Conservation (phyloP, 2,329 filamentous ascomycete genomes). For the Teratosphaeria epicoccoides region DNA sequence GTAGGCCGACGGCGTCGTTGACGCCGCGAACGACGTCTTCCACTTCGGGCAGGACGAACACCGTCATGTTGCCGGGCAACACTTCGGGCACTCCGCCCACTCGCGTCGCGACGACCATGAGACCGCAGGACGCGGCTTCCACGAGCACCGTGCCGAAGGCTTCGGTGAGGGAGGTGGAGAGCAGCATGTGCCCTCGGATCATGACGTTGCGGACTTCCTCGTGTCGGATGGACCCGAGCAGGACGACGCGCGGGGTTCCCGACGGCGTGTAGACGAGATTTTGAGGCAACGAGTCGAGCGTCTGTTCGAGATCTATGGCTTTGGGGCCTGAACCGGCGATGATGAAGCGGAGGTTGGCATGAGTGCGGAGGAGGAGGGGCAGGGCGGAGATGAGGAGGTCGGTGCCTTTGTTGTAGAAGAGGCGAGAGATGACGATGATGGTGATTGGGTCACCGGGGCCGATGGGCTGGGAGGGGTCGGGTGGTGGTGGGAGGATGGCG, state of each 20-base stretch:
- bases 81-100: constrained; percentile 97
- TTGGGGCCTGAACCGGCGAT: constrained; percentile 94
- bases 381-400: constrained; percentile 95
- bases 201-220: constrained; percentile 97
- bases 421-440: constrained; percentile 90
- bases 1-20: constrained; percentile 72
- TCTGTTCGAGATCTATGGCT: constrained; percentile 94
- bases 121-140: constrained; percentile 86
- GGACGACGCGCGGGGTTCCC: constrained; percentile 82
- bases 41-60: constrained; percentile 92
- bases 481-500: constrained; percentile 33
- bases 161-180: constrained; percentile 89
- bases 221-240: constrained; percentile 84
- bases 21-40: constrained; percentile 88
- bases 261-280: constrained; percentile 30
- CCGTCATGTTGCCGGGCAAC: constrained; percentile 89
- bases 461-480: constrained; percentile 54
- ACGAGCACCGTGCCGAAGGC: constrained; percentile 97
- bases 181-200: constrained; percentile 91
- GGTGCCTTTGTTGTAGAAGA: constrained; percentile 98
- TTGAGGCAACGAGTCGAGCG: constrained; percentile 57
- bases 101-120: constrained; percentile 93
- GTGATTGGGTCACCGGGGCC: constrained; percentile 81
- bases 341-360: constrained; percentile 91
- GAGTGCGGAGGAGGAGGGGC: constrained; percentile 75